A percentile compares a stretch with the other conserved stretches of the same genome.
Conservation (phyloP, 768 basidiomycete genomes). For the Sarcodon aspratus region DNA sequence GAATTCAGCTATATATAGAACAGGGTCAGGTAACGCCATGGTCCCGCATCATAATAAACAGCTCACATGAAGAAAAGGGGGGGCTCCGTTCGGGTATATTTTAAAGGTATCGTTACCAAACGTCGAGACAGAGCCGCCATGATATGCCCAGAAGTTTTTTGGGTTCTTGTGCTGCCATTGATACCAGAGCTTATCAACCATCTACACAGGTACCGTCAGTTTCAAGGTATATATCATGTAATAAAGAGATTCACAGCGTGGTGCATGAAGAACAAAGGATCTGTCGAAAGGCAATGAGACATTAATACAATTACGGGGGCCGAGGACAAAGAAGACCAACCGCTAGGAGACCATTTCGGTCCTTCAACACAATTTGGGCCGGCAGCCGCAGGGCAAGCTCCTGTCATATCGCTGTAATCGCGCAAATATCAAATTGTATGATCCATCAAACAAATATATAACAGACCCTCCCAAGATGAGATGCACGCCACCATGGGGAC, state of each 20-base stretch:
- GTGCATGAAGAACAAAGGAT: constrained; percentile 24
- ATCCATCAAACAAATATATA: no score
- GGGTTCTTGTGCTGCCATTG: constrained; percentile 20
- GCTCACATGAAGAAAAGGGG: constrained; percentile 14
- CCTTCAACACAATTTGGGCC: neutral
- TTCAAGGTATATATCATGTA: neutral
- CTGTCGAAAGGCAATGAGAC: constrained; percentile 4
- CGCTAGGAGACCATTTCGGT: neutral
- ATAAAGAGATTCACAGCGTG: constrained; percentile 16
- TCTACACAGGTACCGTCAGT: constrained; percentile 6
- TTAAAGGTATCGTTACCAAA: neutral
- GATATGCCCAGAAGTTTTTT: constrained; percentile 14
- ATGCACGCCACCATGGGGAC: constrained; percentile 21
- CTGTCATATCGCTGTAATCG: constrained; percentile 11
- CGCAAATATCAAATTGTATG: no score
- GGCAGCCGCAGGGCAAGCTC: constrained; percentile 13
- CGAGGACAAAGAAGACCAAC: neutral
- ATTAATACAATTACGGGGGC: neutral
- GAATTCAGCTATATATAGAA: neutral
- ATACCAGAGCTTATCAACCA: constrained; percentile 26
- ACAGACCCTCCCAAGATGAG: constrained; percentile 19
- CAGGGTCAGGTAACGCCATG: neutral
- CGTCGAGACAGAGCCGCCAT: constrained; percentile 16
- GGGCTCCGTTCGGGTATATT: constrained; percentile 14
- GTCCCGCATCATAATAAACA: neutral